Evolutionary conservation across 345 rosid genomes (phyloP).

Genomic region (Hibiscus trionum): DNA sequence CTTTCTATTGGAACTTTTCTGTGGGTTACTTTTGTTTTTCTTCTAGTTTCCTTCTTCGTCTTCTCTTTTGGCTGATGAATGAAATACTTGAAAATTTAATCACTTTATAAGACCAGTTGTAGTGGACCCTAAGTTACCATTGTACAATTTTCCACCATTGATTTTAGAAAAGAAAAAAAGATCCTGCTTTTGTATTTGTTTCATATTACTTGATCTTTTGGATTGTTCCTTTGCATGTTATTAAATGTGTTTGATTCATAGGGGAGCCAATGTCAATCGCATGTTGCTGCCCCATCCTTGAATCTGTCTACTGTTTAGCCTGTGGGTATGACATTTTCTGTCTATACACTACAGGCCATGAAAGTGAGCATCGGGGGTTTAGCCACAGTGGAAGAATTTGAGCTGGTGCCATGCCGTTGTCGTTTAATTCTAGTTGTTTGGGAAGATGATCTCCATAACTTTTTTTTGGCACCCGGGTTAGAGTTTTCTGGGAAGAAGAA

Average conservation of each 20-base stretch:
- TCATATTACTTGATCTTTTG: not conserved
- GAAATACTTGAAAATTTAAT: too few relatives aligned
- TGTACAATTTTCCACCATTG: not conserved
- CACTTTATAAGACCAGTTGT: too few relatives aligned
- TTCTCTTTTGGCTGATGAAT: too few relatives aligned
- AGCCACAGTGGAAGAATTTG: conserved; percentile 68
- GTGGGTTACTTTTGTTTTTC: not conserved
- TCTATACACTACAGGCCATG: conserved; percentile 82
- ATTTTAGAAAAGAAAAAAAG: not conserved
- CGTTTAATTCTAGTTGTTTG: conserved; percentile 62
- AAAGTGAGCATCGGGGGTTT: conserved; percentile 80
- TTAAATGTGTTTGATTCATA: conserved; percentile 28
- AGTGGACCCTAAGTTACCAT: too few relatives aligned
- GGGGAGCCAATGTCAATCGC: conserved; percentile 61
- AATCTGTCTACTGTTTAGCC: conserved; percentile 80
- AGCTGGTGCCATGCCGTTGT: conserved; percentile 71
- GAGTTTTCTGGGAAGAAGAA: too few relatives aligned
- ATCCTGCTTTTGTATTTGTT: not conserved
- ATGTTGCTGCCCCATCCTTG: conserved; percentile 78
- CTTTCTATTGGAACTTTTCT: not conserved
- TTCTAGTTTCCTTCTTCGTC: not conserved
- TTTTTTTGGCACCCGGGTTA: conserved; percentile 60
- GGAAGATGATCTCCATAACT: conserved; percentile 71
- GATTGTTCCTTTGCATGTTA: not conserved
- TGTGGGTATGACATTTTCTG: conserved; percentile 87